phyloP scores from a whole-genome alignment of 2,329 filamentous ascomycete species.

The Fusarium duplospermum region DNA sequence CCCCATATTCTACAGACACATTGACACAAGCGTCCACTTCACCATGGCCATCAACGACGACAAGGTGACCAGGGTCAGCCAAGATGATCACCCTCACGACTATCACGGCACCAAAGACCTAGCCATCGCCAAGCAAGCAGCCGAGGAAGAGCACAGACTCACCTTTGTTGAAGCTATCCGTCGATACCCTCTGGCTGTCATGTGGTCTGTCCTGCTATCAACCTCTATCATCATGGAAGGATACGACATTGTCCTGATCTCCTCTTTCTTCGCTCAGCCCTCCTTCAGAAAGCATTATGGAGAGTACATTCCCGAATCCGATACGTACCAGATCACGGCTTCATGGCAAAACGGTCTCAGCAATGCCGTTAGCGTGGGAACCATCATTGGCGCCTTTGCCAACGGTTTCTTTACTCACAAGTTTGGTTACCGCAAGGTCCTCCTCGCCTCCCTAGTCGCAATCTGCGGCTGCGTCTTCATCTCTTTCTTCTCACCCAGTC shows the following conservation, averaged over 20 bases:
- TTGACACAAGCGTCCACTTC: not conserved
- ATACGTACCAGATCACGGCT: conserved; percentile 11
- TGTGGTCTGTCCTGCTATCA: not conserved
- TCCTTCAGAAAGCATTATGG: not conserved
- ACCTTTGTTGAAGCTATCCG: conserved; percentile 28
- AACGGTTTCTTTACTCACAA: conserved; percentile 19
- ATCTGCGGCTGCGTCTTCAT: conserved; percentile 37
- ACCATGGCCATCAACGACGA: conserved; percentile 3
- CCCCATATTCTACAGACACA: not conserved
- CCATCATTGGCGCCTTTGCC: conserved; percentile 21
- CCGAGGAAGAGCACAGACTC: conserved; percentile 26
- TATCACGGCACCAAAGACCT: conserved; percentile 19
- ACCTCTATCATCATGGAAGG: not conserved
- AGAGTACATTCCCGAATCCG: not conserved
- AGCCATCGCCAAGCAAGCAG: conserved; percentile 27
- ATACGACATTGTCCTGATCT: not conserved
- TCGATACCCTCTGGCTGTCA: conserved; percentile 29
- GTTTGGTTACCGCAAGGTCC: conserved; percentile 55
- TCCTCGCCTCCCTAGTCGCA: conserved; percentile 58
- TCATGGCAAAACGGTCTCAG: conserved; percentile 26
- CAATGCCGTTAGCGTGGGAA: conserved; percentile 6
- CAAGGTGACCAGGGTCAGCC: conserved; percentile 30
- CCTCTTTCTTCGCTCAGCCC: not conserved
- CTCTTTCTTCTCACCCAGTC: conserved; percentile 40
- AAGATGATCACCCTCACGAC: conserved; percentile 22